Percentiles rank a stretch among this genome's conserved stretches.
These are phyloP conservation scores for Cutaneotrichosporon mucoides DNA, from an alignment of 1,284 basidiomycete species.

Conservation along the genomic window DNA sequence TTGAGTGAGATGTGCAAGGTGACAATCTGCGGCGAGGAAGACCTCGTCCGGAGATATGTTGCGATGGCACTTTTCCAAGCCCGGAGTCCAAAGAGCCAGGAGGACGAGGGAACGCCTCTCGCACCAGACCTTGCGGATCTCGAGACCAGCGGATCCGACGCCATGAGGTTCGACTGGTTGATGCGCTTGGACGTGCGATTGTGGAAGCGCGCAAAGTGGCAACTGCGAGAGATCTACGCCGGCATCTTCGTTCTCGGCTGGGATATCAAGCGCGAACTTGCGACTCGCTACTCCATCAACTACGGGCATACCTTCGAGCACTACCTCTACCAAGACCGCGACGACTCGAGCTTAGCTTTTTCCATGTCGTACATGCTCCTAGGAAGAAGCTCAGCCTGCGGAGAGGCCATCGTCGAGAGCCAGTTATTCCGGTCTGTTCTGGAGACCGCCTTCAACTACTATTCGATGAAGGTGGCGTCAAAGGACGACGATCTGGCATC, in stretches of 20 bases:
- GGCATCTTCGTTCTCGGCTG: constrained; percentile 27
- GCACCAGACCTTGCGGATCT: constrained; percentile 14
- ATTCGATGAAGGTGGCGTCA: constrained; percentile 40
- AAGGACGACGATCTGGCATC: constrained; percentile 4
- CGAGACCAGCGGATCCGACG: not conserved
- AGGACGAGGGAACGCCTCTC: constrained; percentile 14
- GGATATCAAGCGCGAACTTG: constrained; percentile 47
- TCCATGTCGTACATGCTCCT: constrained; percentile 87
- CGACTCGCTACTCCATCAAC: constrained; percentile 74
- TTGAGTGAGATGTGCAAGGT: constrained; percentile 73
- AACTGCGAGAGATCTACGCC: constrained; percentile 41
- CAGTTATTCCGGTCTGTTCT: constrained; percentile 71
- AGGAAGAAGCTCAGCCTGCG: constrained; percentile 73
- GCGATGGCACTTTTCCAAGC: constrained; percentile 26
- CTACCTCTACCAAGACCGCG: constrained; percentile 84
- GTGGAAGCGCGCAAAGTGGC: constrained; percentile 44
- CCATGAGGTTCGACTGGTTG: constrained; percentile 40
- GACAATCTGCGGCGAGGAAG: constrained; percentile 53
- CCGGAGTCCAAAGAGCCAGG: constrained; percentile 4
- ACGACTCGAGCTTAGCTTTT: constrained; percentile 82
- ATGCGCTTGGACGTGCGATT: constrained; percentile 41
- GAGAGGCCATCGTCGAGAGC: constrained; percentile 69
- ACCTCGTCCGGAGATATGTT: constrained; percentile 60
- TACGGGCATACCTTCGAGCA: constrained; percentile 85
- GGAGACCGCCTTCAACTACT: constrained; percentile 77